These are phyloP conservation scores for Yarrowia yakushimensis DNA, from an alignment of 805 yeast species.

Conservation along the genomic window DNA sequence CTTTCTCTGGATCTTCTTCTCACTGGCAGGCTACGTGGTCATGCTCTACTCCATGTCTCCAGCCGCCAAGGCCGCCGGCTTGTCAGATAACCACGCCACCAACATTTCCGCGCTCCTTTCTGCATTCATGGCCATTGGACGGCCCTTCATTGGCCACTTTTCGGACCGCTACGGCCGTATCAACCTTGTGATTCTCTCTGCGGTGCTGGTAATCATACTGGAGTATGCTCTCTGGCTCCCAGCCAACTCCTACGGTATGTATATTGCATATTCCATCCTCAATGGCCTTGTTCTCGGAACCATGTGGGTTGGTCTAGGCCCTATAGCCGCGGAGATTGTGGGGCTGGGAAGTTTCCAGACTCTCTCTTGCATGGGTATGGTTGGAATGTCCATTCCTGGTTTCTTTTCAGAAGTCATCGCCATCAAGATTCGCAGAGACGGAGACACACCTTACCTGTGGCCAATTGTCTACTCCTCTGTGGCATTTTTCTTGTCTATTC, in stretches of 20 bases:
- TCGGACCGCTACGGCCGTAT: constrained; percentile 50
- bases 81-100: constrained; percentile 28
- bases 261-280: constrained; percentile 35
- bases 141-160: constrained; percentile 47
- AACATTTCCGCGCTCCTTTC: constrained; percentile 36
- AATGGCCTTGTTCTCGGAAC: constrained; percentile 41
- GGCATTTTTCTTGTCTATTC: not conserved
- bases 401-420: constrained; percentile 24
- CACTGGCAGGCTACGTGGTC: constrained; percentile 7
- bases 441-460: constrained; percentile 20
- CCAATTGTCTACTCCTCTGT: constrained; percentile 25
- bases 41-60: constrained; percentile 35
- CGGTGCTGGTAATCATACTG: constrained; percentile 36
- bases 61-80: constrained; percentile 32
- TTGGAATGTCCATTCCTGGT: constrained; percentile 12
- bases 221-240: constrained; percentile 30
- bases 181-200: constrained; percentile 39
- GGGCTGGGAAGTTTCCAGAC: constrained; percentile 8
- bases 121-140: constrained; percentile 45
- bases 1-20: constrained; percentile 17
- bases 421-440: constrained; percentile 17
- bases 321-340: constrained; percentile 14
- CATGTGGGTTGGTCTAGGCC: constrained; percentile 18
- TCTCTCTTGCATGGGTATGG: constrained; percentile 14
- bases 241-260: constrained; percentile 26